A percentile compares a stretch with the other conserved stretches of the same genome.
Evolutionary conservation across 768 basidiomycete species (phyloP).

Genomic region (Harrya chromipes): DNA sequence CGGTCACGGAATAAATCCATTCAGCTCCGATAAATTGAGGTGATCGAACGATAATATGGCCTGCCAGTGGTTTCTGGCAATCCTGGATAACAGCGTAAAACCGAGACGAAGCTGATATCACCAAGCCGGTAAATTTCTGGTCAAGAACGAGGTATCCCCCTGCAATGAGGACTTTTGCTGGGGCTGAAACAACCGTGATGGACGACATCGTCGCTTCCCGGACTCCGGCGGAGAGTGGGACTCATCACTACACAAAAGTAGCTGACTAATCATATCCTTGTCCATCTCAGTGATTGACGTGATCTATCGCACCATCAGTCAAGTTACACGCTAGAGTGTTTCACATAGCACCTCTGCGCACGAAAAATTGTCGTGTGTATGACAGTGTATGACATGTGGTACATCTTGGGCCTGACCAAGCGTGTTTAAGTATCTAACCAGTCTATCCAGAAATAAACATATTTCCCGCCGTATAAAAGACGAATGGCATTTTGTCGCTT

Average conservation of each 20-base stretch:
- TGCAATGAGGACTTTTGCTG: conserved; percentile 93
- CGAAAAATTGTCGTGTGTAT: too few relatives aligned
- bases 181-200: conserved; percentile 78
- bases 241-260: too few relatives aligned
- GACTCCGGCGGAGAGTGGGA: too few relatives aligned
- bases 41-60: conserved; percentile 71
- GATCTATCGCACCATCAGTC: too few relatives aligned
- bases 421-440: background rate
- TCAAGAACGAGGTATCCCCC: conserved; percentile 98
- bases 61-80: conserved; percentile 16
- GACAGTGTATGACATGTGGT: too few relatives aligned
- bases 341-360: too few relatives aligned
- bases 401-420: too few relatives aligned
- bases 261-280: too few relatives aligned
- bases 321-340: too few relatives aligned
- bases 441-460: conserved; percentile 2
- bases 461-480: conserved; percentile 1
- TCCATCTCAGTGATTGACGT: too few relatives aligned
- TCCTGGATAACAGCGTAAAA: conserved; percentile 81
- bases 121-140: conserved; percentile 77
- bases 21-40: conserved; percentile 85
- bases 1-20: conserved; percentile 66
- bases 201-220: conserved; percentile 33
- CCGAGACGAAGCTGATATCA: conserved; percentile 88
- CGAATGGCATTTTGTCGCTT: background rate